Evolutionary conservation across 2,329 filamentous ascomycete genomes (phyloP), one percentile per base, ranked within the genome.

Genomic region (Cadophora gregata): DNA sequence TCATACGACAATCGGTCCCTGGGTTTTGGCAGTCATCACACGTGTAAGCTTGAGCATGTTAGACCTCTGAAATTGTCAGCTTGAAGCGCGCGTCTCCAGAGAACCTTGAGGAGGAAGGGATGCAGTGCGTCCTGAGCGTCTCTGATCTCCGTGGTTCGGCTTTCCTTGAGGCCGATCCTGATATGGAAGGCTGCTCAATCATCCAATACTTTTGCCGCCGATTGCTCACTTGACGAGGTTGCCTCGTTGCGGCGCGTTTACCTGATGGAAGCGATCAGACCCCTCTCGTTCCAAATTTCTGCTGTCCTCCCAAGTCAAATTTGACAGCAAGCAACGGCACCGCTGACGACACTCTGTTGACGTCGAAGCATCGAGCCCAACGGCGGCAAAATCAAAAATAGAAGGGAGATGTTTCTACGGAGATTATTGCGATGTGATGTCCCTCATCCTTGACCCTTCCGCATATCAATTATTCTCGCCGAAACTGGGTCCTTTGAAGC

Each of bases 351-450:
- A 36, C 31, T 62, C 9, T 56, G 50, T 56, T 36, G n/a, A 36
- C 12, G 36, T 56, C 53, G 27, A 24, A 56, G 27, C 51, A 59
- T 10, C n/a, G 51, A 53, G 14, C 31, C 3, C 55, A 59, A 51
- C 61, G 58, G 63, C 66, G 60, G 55, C 59, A 63, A 65, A 53
- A 25, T n/a, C 50, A 53, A 64, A 56, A 65, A 63, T 38, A 24
- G 33, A n/a, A 36, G 47, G 31, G 16, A 21, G 38, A 53, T 38
- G 38, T 29, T 56, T 50, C 58, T 53, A 42, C 63, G 63, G 66
- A 61, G 53, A 66, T 65, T 51, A 62, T 64, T 62, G 45, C 56
- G 29, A 58, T 62, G 64, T 65, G 66, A 68, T 68, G 51, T 55
- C 25, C 66, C 25, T 60, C 53, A 65, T 63, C 63, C 66, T 51